Evolutionary conservation across 2,329 filamentous ascomycete species (phyloP).

Genomic region (Fusarium cicatricum): DNA sequence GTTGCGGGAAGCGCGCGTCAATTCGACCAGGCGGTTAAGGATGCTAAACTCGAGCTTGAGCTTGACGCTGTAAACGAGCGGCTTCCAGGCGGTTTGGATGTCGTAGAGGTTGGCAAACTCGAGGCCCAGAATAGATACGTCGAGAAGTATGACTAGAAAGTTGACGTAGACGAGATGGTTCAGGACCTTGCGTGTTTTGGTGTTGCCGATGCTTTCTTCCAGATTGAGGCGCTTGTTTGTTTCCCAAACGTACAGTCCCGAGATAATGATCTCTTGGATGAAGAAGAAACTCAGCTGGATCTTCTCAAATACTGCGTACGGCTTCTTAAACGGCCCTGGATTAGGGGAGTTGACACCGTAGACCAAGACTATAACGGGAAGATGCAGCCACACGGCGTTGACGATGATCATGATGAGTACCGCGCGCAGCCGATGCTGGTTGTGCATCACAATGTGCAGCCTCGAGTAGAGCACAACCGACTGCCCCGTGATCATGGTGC

Average conservation of each 20-base stretch:
- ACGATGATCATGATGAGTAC: slow-evolving; percentile 69
- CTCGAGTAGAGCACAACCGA: slow-evolving; percentile 69
- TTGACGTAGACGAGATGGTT: slow-evolving; percentile 55
- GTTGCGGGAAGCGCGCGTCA: slow-evolving; percentile 26
- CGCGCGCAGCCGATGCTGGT: slow-evolving; percentile 56
- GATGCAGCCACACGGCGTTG: slow-evolving; percentile 60
- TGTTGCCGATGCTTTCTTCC: slow-evolving; percentile 44
- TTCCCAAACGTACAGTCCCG: slow-evolving; percentile 61
- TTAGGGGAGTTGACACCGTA: slow-evolving; percentile 56
- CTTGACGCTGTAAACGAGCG: slow-evolving; percentile 47
- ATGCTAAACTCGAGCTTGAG: slow-evolving; percentile 51
- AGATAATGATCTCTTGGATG: slow-evolving; percentile 63
- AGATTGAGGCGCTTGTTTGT: slow-evolving; percentile 57
- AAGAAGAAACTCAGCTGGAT: slow-evolving; percentile 64
- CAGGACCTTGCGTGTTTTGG: slow-evolving; percentile 24
- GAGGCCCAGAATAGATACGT: slow-evolving; percentile 46
- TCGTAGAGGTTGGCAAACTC: slow-evolving; percentile 50
- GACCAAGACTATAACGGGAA: slow-evolving; percentile 63
- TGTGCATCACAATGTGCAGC: slow-evolving; percentile 65
- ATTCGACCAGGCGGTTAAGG: slow-evolving; percentile 45
- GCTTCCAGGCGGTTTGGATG: slow-evolving; percentile 37
- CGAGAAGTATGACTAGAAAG: slow-evolving; percentile 51
- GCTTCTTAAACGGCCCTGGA: slow-evolving; percentile 27
- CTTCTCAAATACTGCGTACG: slow-evolving; percentile 59
- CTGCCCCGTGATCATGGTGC: slow-evolving; percentile 67